Percentiles rank a stretch among this genome's conserved stretches.
Evolutionary conservation across 257 asterid genomes (phyloP).

Genomic region (Nemophila menziesii): DNA sequence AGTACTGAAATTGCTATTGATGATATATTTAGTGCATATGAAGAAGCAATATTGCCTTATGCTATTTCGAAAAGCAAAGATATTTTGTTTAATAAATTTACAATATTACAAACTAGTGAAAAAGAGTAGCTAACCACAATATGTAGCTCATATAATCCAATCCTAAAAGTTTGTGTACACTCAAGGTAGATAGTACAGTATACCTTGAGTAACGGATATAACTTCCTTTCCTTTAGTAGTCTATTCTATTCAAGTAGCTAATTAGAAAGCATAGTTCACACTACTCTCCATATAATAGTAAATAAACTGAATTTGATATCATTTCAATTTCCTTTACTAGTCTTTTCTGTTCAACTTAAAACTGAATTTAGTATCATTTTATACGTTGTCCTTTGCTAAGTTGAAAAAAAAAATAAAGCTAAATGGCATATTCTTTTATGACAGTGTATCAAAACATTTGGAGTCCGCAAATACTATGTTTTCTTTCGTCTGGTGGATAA

Average conservation of each 20-base stretch:
- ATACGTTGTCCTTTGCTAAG: not conserved
- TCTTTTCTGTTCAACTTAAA: not conserved
- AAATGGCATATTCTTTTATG: conserved; percentile 11
- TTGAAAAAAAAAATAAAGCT: no score
- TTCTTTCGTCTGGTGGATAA: conserved; percentile 98
- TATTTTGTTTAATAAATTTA: no score
- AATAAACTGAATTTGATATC: not conserved
- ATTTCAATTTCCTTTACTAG: no score
- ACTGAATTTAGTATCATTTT: no score
- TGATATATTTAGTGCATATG: not conserved
- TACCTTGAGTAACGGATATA: no score
- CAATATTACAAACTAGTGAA: no score
- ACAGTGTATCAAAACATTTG: conserved; percentile 63
- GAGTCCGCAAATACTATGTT: conserved; percentile 96
- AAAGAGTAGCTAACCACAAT: no score
- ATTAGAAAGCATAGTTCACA: not conserved
- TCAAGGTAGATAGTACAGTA: no score
- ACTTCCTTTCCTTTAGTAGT: no score
- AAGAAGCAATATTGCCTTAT: not conserved
- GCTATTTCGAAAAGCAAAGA: not conserved
- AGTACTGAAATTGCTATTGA: not conserved
- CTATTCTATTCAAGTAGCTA: not conserved
- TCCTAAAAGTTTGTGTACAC: no score
- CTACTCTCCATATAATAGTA: not conserved
- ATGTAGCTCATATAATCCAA: no score